A percentile compares a stretch with the other conserved stretches of the same genome.
phyloP scores from a whole-genome alignment of 78 protist genomes.

The Acrasis kona region DNA sequence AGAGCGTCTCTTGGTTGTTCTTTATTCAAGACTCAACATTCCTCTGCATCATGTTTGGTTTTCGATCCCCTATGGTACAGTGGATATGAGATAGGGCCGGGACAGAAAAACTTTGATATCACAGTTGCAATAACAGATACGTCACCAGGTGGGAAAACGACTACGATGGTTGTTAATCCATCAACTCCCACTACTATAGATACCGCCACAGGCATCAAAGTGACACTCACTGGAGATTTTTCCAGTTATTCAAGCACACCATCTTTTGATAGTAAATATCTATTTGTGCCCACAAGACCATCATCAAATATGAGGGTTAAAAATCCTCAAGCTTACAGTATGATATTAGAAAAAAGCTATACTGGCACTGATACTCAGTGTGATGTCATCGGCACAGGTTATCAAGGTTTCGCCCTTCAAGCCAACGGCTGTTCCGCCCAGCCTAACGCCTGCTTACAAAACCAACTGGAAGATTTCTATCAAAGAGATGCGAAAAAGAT shows the following conservation, averaged over 20 bases:
- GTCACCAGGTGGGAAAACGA: too few relatives aligned
- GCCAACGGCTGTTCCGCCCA: neutral
- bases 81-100: neutral
- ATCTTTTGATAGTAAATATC: neutral
- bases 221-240: neutral
- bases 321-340: neutral
- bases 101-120: neutral
- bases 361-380: neutral
- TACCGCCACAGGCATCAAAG: neutral
- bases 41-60: neutral
- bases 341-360: neutral
- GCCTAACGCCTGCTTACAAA: neutral
- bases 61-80: neutral
- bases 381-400: neutral
- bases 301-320: neutral
- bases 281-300: neutral
- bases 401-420: neutral
- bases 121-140: too few relatives aligned
- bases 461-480: neutral
- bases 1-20: neutral
- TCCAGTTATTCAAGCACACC: neutral
- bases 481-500: neutral
- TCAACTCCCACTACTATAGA: neutral
- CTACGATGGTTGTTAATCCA: neutral
- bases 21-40: neutral